Percentiles rank a stretch among this genome's conserved stretches.
These are phyloP conservation scores for Ramaria sp. DNA, from an alignment of 768 basidiomycete species.

Conservation along the genomic window DNA sequence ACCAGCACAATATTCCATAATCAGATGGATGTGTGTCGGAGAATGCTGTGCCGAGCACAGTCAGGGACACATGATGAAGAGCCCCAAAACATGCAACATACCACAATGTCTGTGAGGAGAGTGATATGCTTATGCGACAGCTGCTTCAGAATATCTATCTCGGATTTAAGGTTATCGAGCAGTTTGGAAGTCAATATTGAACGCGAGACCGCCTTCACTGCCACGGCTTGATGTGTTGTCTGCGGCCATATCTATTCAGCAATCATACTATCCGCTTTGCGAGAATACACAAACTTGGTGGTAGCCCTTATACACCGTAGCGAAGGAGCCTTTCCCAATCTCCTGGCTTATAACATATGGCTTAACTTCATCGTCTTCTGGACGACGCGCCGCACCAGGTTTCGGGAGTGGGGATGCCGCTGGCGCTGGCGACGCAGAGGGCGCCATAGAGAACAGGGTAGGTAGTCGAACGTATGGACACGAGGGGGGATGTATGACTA, in stretches of 20 bases:
- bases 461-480: neutral
- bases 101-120: conserved; percentile 84
- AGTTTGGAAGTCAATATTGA: conserved; percentile 84
- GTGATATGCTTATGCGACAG: conserved; percentile 92
- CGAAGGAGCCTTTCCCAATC: conserved; percentile 89
- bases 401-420: neutral
- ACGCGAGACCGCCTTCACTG: conserved; percentile 89
- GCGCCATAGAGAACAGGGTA: neutral
- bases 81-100: conserved; percentile 24
- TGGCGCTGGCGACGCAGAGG: conserved; percentile 2
- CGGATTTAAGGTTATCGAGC: conserved; percentile 95
- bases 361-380: conserved; percentile 59
- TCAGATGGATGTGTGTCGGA: conserved; percentile 49
- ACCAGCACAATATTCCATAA: conserved; percentile 96
- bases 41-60: neutral
- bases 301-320: conserved; percentile 91
- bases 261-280: neutral
- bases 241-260: conserved; percentile 20
- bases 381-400: neutral
- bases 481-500: neutral
- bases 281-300: conserved; percentile 53
- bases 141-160: conserved; percentile 93
- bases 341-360: conserved; percentile 70
- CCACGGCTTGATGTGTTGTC: conserved; percentile 72
- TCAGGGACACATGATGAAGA: neutral